Base-by-base conservation (phyloP, 2,329 filamentous ascomycete species). In the Orbilia quercus region DNA sequence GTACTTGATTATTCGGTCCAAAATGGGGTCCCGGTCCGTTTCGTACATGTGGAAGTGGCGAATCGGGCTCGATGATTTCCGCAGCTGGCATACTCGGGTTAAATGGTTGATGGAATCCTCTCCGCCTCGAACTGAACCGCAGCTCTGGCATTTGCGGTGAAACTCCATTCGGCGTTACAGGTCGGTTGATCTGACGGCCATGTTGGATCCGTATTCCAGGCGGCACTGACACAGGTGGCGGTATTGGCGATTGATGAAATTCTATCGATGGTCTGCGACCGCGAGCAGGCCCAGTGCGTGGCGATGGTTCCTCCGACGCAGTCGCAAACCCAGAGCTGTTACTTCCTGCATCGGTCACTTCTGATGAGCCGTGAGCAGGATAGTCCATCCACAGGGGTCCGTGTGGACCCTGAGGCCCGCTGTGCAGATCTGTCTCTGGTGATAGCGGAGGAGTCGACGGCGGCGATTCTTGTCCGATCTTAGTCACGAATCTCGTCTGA, bases 251-350 rank as follows among this genome's bases (percentile, higher is more conserved):
- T 7, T 22, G 2, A 48, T 28, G 47, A 18, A 23, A 22, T 22
- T 69, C 64, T 25, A 69, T 62, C 6, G 64, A 69, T 11, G 38
- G 20, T 6, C 64, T 34, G 22, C 55, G 36, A n/a, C n/a, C n/a
- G n/a, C n/a, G n/a, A n/a, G n/a, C n/a, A 25, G 47, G 55, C 5
- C 38, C 44, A 7, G 55, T 62, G 16, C 64, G 53, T 7, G 55
- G 64, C 5, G 64, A 69, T 6, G 54, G 64, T 28, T 47, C 36
- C 12, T 58, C 55, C 4, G 47, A 25, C 28, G 55, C 47, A 12
- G 55, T 59, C 20, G 18, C 18, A 14, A 67, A 67, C 14, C 45
- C 63, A 16, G 53, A 55, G 7, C 18, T 16, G 14, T 22, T 34
- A n/a, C 62, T 50, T 9, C 22, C n/a, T n/a, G n/a, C 63, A 51